A percentile compares a stretch with the other conserved stretches of the same genome.
Evolutionary conservation across 306 rosid genomes (phyloP).

Genomic region (Macrotyloma uniflorum): DNA sequence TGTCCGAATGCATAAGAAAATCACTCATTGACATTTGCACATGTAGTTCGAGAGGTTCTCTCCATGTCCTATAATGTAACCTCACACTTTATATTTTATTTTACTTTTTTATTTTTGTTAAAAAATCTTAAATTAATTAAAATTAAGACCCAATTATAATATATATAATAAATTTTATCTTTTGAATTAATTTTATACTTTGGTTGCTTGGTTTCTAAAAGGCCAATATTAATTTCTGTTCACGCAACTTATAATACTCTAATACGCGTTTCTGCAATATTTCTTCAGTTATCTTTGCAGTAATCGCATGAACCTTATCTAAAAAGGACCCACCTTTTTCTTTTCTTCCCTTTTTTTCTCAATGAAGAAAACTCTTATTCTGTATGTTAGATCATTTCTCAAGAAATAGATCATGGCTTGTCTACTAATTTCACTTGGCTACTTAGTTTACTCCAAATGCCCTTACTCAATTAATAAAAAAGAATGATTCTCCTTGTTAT

Average conservation of each 20-base stretch:
- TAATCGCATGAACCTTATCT: no score
- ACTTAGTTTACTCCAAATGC: constrained; percentile 31
- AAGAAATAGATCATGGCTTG: constrained; percentile 22
- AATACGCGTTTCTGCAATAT: no score
- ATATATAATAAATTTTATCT: no score
- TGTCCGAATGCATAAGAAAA: constrained; percentile 50
- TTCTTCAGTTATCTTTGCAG: no score
- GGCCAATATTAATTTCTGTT: constrained; percentile 7
- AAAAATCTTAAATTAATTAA: no score
- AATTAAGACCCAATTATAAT: no score
- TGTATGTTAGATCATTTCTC: neutral
- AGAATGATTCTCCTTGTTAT: no score
- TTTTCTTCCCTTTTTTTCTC: no score
- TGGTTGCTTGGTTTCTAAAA: no score
- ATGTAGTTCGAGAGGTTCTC: constrained; percentile 54
- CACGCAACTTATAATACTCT: constrained; percentile 22
- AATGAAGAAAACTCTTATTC: no score
- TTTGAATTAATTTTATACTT: no score
- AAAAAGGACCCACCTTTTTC: no score
- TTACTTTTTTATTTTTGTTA: neutral
- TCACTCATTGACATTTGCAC: constrained; percentile 53
- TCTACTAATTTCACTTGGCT: constrained; percentile 30
- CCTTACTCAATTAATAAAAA: constrained; percentile 12
- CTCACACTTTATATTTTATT: neutral
- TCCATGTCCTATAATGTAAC: constrained; percentile 30